Evolutionary conservation across 2,329 filamentous ascomycete species (phyloP).

Genomic region (Clarireedia sp.): DNA sequence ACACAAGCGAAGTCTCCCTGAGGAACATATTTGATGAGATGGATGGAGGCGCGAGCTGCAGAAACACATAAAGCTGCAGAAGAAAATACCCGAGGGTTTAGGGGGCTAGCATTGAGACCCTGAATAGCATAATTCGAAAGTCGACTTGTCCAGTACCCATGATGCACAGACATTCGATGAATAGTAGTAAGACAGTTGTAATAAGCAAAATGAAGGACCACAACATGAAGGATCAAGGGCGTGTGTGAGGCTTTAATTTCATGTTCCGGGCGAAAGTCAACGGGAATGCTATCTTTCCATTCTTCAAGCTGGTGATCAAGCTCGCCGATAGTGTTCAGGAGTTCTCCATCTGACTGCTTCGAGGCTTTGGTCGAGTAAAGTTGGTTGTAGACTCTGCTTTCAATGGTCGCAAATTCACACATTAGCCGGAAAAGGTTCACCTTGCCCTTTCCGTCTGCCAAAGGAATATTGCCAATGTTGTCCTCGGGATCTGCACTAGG

Average conservation of each 20-base stretch:
- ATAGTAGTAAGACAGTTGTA: constrained; percentile 98
- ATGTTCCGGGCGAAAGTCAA: constrained; percentile 94
- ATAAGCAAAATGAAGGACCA: constrained; percentile 91
- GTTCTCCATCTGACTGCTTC: constrained; percentile 84
- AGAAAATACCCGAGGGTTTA: constrained; percentile 91
- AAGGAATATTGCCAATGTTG: constrained; percentile 87
- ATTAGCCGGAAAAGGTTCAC: constrained; percentile 92
- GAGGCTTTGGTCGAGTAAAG: constrained; percentile 89
- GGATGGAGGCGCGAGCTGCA: constrained; percentile 85
- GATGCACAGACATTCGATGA: constrained; percentile 95
- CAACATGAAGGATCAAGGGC: constrained; percentile 86
- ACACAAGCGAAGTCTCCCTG: constrained; percentile 92
- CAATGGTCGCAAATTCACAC: constrained; percentile 85
- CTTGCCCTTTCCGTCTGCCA: constrained; percentile 82
- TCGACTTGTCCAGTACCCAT: constrained; percentile 95
- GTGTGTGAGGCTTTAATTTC: constrained; percentile 92
- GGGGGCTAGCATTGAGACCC: constrained; percentile 78
- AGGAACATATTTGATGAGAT: constrained; percentile 90
- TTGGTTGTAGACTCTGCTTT: constrained; percentile 87
- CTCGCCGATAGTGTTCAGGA: constrained; percentile 92
- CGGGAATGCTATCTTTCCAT: constrained; percentile 92
- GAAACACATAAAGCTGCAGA: constrained; percentile 89
- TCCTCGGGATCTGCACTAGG: constrained; percentile 86
- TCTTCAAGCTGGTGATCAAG: constrained; percentile 83
- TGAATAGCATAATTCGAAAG: constrained; percentile 93